Evolutionary conservation across 164 flowering plant genomes (phyloP).

Genomic region (Stephania japonica): DNA sequence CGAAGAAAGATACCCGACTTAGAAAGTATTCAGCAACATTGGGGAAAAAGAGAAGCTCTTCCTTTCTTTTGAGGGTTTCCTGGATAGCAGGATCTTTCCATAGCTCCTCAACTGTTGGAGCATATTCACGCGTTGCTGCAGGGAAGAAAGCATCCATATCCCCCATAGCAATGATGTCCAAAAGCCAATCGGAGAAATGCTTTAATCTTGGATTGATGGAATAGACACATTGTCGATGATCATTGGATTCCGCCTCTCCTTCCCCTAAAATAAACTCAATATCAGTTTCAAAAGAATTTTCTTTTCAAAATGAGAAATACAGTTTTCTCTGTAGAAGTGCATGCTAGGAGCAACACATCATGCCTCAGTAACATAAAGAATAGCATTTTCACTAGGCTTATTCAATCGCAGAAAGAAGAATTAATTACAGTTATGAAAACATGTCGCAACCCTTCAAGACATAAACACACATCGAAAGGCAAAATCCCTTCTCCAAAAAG

Average conservation of each 20-base stretch:
- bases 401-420: neutral
- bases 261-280: constrained; percentile 35
- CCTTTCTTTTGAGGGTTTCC: constrained; percentile 74
- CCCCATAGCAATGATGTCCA: constrained; percentile 97
- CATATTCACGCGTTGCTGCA: constrained; percentile 99
- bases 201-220: constrained; percentile 86
- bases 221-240: constrained; percentile 45
- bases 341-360: neutral
- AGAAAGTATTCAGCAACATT: constrained; percentile 94
- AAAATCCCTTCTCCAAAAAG: neutral
- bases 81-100: constrained; percentile 96
- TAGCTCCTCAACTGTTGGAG: constrained; percentile 93
- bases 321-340: neutral
- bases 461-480: neutral
- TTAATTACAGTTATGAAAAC: neutral
- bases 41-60: constrained; percentile 94
- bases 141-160: constrained; percentile 97
- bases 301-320: neutral
- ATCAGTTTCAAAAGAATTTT: constrained; percentile 1
- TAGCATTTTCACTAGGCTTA: neutral
- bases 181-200: constrained; percentile 96
- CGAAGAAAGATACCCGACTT: constrained; percentile 53
- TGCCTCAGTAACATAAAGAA: neutral
- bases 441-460: neutral
- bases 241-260: constrained; percentile 32